Conservation (phyloP, 805 yeast species). For the Schwanniomyces polymorphus region DNA sequence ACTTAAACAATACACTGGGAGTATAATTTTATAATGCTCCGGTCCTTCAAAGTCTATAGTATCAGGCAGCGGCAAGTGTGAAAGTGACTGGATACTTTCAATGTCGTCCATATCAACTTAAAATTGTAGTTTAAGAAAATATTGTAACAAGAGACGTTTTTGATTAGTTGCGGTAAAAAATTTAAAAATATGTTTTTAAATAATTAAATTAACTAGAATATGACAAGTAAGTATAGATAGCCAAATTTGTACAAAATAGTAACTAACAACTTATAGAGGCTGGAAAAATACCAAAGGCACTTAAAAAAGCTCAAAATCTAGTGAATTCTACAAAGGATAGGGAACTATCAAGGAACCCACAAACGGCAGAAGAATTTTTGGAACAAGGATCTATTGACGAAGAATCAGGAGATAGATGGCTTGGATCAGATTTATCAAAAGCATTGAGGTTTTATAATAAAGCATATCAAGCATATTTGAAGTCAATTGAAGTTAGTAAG, state of each 20-base stretch:
- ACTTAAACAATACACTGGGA: slow-evolving; percentile 11
- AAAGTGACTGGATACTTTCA: slow-evolving; percentile 1
- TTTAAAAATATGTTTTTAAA: too few species aligned
- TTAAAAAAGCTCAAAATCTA: slow-evolving; percentile 12
- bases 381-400: slow-evolving; percentile 61
- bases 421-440: slow-evolving; percentile 63
- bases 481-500: slow-evolving; percentile 26
- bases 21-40: slow-evolving; percentile 5
- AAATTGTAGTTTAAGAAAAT: neutral
- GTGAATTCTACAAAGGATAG: slow-evolving; percentile 6
- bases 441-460: slow-evolving; percentile 63
- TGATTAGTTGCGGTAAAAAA: neutral
- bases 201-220: neutral
- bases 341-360: slow-evolving; percentile 19
- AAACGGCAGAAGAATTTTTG: slow-evolving; percentile 53
- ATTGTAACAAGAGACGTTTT: neutral
- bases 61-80: slow-evolving; percentile 6
- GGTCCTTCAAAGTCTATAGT: neutral
- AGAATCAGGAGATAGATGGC: slow-evolving; percentile 78
- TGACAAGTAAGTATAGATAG: slow-evolving; percentile 9
- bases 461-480: slow-evolving; percentile 47
- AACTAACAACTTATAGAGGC: slow-evolving; percentile 8
- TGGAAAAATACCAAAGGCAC: slow-evolving; percentile 14
- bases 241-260: too few species aligned
- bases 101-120: neutral